These are phyloP conservation scores for Trypanosoma lewisi DNA, from an alignment of 208 protist genomes.

Conservation along the genomic window DNA sequence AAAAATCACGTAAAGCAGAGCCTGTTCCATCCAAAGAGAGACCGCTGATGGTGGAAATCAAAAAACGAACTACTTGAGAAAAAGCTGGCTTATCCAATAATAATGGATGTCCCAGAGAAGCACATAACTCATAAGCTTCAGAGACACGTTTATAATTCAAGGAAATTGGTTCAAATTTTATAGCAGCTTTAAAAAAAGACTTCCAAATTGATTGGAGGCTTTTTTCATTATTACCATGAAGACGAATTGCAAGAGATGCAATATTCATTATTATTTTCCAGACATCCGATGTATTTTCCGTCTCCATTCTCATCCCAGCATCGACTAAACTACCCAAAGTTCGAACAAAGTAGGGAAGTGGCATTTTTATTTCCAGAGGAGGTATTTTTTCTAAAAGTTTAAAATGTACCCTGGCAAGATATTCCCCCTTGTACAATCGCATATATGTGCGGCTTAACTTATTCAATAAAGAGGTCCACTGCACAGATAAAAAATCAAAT, in stretches of 20 bases:
- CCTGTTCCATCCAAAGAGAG: conserved; percentile 12
- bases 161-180: conserved; percentile 40
- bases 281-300: not conserved
- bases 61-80: conserved; percentile 56
- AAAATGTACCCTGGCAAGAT: conserved; percentile 38
- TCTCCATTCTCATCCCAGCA: not conserved
- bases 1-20: conserved; percentile 14
- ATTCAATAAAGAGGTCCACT: conserved; percentile 76
- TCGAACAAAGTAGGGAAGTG: conserved; percentile 54
- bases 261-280: conserved; percentile 48
- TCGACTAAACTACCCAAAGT: conserved; percentile 72
- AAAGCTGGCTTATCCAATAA: conserved; percentile 44
- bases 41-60: conserved; percentile 31
- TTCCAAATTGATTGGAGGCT: conserved; percentile 61
- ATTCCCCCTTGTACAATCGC: conserved; percentile 36
- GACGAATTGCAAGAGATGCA: conserved; percentile 36
- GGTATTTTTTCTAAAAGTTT: conserved; percentile 37
- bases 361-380: conserved; percentile 53
- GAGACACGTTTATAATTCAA: conserved; percentile 44
- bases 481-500: conserved; percentile 55
- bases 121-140: conserved; percentile 61
- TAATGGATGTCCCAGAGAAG: conserved; percentile 38
- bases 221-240: conserved; percentile 46
- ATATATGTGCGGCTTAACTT: conserved; percentile 75
- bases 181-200: conserved; percentile 69